Conservation (phyloP, 805 yeast species). For the Ogataea dorogensis region DNA sequence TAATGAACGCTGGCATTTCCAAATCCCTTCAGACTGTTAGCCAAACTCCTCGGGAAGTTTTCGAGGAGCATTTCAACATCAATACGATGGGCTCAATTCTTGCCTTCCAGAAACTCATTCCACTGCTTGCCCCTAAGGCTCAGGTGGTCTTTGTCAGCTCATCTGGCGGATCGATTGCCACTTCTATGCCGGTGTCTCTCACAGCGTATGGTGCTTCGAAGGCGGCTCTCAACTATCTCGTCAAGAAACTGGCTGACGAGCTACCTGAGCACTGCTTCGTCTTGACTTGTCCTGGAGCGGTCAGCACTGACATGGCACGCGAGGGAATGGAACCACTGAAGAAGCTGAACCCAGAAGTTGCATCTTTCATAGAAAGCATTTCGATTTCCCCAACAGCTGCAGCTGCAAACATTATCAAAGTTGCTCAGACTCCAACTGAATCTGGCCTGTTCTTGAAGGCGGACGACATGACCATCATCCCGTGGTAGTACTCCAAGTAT, state of each 20-base stretch:
- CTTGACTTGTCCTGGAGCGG: constrained; percentile 11
- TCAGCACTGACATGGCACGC: constrained; percentile 12
- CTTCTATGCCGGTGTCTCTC: constrained; percentile 21
- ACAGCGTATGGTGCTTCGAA: constrained; percentile 38
- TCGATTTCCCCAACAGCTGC: too few species aligned
- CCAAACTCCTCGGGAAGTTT: constrained; percentile 1
- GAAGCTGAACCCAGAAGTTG: too few species aligned
- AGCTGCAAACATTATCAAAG: too few species aligned
- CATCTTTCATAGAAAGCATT: too few species aligned
- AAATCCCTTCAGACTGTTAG: not conserved
- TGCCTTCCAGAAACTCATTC: constrained; percentile 31
- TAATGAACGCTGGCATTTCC: constrained; percentile 35
- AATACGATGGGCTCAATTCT: constrained; percentile 38
- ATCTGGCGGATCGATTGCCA: constrained; percentile 30
- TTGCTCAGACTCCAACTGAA: too few species aligned
- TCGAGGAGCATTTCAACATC: constrained; percentile 7
- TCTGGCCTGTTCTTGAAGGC: not conserved
- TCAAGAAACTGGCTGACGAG: constrained; percentile 29
- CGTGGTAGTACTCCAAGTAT: too few species aligned
- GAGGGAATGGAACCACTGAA: too few species aligned
- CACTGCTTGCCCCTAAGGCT: constrained; percentile 24
- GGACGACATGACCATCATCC: not conserved
- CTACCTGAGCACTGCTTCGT: constrained; percentile 22
- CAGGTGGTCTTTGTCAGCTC: constrained; percentile 33
- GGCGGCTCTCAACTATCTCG: constrained; percentile 34